These are phyloP conservation scores for Neurospora sp. DNA, from an alignment of 495 filamentous ascomycete species.

Conservation along the genomic window DNA sequence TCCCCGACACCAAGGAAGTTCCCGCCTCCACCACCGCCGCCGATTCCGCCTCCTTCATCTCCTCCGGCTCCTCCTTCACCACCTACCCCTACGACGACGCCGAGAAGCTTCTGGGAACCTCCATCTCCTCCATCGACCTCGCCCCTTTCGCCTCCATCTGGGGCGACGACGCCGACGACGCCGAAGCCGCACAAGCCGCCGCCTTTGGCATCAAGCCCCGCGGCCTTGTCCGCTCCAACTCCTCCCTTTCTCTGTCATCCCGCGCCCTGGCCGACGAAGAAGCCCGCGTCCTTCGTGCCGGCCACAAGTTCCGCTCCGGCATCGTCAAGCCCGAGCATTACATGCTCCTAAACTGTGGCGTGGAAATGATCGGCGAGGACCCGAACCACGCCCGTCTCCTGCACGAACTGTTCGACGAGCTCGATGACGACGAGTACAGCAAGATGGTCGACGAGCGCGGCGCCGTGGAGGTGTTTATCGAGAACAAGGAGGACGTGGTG, in stretches of 20 bases:
- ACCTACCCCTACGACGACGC: conserved; percentile 26
- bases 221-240: conserved; percentile 57
- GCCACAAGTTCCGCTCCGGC: conserved; percentile 65
- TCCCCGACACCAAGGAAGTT: conserved; percentile 69
- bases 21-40: conserved; percentile 12
- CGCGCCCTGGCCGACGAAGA: conserved; percentile 79
- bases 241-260: conserved; percentile 69
- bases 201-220: conserved; percentile 21
- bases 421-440: conserved; percentile 50
- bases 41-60: conserved; percentile 8
- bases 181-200: conserved; percentile 27
- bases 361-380: conserved; percentile 42
- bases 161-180: conserved; percentile 25
- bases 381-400: conserved; percentile 46
- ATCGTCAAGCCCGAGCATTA: conserved; percentile 37
- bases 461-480: conserved; percentile 48
- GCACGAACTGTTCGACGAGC: conserved; percentile 50
- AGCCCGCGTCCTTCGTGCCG: conserved; percentile 75
- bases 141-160: conserved; percentile 6
- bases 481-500: conserved; percentile 41
- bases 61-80: conserved; percentile 12
- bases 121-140: background rate
- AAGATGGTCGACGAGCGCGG: conserved; percentile 45
- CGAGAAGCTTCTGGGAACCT: conserved; percentile 8
- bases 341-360: conserved; percentile 27